Evolutionary conservation across 1,284 basidiomycete genomes (phyloP), one percentile per base, ranked within the genome.

Genomic region (Sphagnurus paluster): DNA sequence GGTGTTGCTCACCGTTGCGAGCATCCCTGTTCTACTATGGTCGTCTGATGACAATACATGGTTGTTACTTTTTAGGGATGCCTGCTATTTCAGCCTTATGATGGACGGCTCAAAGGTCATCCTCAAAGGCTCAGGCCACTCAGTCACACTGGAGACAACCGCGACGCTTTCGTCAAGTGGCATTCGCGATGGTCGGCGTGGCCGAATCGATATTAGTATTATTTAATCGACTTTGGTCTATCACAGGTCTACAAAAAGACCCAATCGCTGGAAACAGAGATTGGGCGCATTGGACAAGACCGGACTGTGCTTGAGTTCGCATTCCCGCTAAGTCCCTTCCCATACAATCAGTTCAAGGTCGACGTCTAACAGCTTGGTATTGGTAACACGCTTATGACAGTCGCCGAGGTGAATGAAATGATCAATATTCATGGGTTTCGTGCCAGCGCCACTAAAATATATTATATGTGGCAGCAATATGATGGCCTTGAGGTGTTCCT

Each of bases 71-170:
- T 32, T 16, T 25, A 62, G 58, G 34, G 60, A 60, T 44, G 46
- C 55, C 13, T 59, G 56, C 29, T 38, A 24, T 10, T 44, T 43
- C 10, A 61, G 58, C 29, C 16, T 62, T 3, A 55, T 56, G 53
- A 46, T 61, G 53, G 60, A 62, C 38, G 33, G 39, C 2, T 46
- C 54, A 1, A 47, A 52, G 13, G 39, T 58, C 1, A 50, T 61
- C 13, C 56, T 58, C 1, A 47, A 53, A n/a, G 56, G 58, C 4
- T 32, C 16, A 17, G n/a, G 28, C 5, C 20, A 4, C 16, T 5
- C 23, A 23, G 26, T 30, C 17, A 40, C 14, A 26, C 30, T 16
- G 39, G 29, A 5, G 10, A 20, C 9, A 25, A 28, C n/a, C 11
- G 19, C 6, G 6, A 14, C 6, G 4, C 5, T 24, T 16, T 32